Evolutionary conservation across 73 alveolate genomes (phyloP), one percentile per base, ranked within the genome.

Genomic region (Tetrahymena thermophila): DNA sequence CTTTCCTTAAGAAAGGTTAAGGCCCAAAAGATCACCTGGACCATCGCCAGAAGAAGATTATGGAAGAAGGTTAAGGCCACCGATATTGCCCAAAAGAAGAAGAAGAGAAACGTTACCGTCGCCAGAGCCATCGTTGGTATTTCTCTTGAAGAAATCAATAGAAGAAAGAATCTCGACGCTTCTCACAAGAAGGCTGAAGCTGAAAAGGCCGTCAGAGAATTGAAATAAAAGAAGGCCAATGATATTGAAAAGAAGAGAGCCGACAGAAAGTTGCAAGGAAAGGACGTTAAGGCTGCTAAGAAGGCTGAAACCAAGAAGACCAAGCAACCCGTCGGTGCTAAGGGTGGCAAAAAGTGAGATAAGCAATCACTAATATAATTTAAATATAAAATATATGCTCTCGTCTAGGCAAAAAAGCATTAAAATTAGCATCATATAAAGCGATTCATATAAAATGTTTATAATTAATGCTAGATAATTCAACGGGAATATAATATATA

Each of bases 81-180:
- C 85, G 99, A 97, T 44, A 98, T 97, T 94, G 95, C 97, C 97
- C 85, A 96, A 93, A 98, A 97, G 98, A 97, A 97, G 95, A 97
- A 99, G 95, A 96, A 98, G 56, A 97, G 98, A 95, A 98, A 98
- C 96, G 97, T 97, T 85, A 97, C 98, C 96, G 98, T 98, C 97
- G 98, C 98, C 95, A 98, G 98, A 96, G 99, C 99, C 56, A 97
- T 97, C 93, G 99, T 98, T 94, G 99, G 99, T 85, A 96, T 98
- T 95, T 98, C 98, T 94, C 96, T 98, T 35, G 99, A 98, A 83
- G 99, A 98, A 96, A 98, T 98, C 97, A 97, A 97, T 96, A 98
- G 98, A 96, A 97, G 98, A 93, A 97, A 97, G 96, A 97, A 96
- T 85, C 98, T 97, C 94, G 96, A 97, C 55, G 95, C 93, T 43